A percentile compares a stretch with the other conserved stretches of the same genome.
These are phyloP conservation scores for Knufia fluminis DNA, from an alignment of 2,329 filamentous ascomycete genomes.

Conservation along the genomic window DNA sequence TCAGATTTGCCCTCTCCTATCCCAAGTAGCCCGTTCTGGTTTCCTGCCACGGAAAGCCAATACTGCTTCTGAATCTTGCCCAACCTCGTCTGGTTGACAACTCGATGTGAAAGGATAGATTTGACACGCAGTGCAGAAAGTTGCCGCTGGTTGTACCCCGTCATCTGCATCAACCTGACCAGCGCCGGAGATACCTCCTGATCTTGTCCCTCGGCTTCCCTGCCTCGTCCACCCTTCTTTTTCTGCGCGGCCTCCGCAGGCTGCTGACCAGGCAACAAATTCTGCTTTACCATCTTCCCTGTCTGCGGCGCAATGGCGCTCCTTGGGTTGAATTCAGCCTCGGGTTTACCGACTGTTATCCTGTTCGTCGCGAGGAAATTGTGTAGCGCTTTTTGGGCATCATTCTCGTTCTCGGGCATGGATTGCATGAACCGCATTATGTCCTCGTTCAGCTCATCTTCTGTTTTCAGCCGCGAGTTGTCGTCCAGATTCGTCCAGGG, in stretches of 20 bases:
- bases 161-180: slow-evolving; percentile 46
- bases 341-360: slow-evolving; percentile 42
- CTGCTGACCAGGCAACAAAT: slow-evolving; percentile 5
- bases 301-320: slow-evolving; percentile 44
- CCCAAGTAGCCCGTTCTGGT: slow-evolving; percentile 74
- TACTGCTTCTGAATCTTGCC: slow-evolving; percentile 79
- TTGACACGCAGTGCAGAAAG: slow-evolving; percentile 55
- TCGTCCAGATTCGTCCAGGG: slow-evolving; percentile 45
- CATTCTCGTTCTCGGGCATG: slow-evolving; percentile 16
- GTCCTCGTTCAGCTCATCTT: slow-evolving; percentile 53
- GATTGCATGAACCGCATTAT: slow-evolving; percentile 35
- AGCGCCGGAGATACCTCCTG: slow-evolving; percentile 25
- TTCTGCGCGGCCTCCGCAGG: not conserved
- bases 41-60: slow-evolving; percentile 72
- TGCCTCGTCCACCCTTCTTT: not conserved
- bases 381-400: slow-evolving; percentile 13
- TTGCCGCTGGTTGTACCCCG: slow-evolving; percentile 43
- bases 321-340: slow-evolving; percentile 41
- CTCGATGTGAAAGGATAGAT: slow-evolving; percentile 61
- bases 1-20: slow-evolving; percentile 83
- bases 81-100: slow-evolving; percentile 89
- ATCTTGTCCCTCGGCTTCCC: not conserved
- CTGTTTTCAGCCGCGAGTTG: slow-evolving; percentile 50
- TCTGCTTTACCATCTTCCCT: slow-evolving; percentile 32
- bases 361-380: slow-evolving; percentile 31